phyloP scores from a whole-genome alignment of 345 rosid species.

The Dipteronia sinensis region DNA sequence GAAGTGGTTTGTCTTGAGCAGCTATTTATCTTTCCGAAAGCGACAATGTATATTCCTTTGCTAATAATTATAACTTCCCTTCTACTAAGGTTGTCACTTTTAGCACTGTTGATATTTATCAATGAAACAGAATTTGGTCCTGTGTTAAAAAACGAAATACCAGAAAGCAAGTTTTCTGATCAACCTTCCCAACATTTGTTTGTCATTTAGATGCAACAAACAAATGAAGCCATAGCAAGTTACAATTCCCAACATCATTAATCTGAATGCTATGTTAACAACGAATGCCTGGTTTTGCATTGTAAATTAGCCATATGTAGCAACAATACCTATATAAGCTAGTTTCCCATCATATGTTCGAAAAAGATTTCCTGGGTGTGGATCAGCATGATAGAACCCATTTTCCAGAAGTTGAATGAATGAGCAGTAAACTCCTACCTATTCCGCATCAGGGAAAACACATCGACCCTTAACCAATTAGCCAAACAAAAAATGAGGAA shows the following conservation, averaged over 20 bases:
- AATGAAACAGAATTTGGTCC: neutral
- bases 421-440: constrained; percentile 98
- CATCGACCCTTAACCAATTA: constrained; percentile 22
- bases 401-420: constrained; percentile 89
- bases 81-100: neutral
- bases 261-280: neutral
- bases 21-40: neutral
- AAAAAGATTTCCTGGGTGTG: constrained; percentile 95
- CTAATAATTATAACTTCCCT: neutral
- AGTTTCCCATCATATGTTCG: constrained; percentile 89
- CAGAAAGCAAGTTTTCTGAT: neutral
- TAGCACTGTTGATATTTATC: neutral
- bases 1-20: neutral
- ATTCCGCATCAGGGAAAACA: constrained; percentile 21
- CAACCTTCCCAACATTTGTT: neutral
- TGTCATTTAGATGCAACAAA: neutral
- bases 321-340: constrained; percentile 78
- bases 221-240: neutral
- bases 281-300: neutral
- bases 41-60: neutral
- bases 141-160: neutral
- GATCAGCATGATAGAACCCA: constrained; percentile 99
- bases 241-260: neutral
- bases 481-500: neutral
- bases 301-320: constrained; percentile 1